phyloP scores from a whole-genome alignment of 495 filamentous ascomycete genomes.

The Daldinia loculata region DNA sequence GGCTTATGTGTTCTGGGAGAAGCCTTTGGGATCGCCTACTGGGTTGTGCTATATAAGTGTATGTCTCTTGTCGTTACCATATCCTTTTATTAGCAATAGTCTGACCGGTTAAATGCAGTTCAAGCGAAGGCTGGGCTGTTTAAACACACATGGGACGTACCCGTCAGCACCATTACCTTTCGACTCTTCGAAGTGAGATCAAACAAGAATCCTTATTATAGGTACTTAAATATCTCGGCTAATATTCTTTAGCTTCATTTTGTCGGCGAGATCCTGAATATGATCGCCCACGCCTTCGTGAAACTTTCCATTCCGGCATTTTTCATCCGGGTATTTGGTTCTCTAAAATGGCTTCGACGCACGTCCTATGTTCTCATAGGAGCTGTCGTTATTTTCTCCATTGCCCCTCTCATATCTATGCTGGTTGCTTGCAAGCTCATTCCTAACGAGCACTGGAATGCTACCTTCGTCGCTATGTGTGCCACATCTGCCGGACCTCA shows the following conservation, averaged over 20 bases:
- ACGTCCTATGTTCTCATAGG: not conserved
- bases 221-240: not conserved
- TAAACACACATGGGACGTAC: conserved; percentile 7
- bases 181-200: not conserved
- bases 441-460: not conserved
- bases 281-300: not conserved
- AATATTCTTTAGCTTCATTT: not conserved
- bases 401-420: not conserved
- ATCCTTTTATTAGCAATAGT: not conserved
- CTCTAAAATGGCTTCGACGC: not conserved
- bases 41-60: conserved; percentile 2
- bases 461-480: not conserved
- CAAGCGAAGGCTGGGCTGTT: not conserved
- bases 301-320: not conserved
- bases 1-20: not conserved
- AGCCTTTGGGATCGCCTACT: conserved; percentile 1
- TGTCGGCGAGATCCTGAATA: not conserved
- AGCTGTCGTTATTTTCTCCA: not conserved
- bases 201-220: not conserved
- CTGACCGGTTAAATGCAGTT: not conserved
- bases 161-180: not conserved
- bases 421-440: not conserved
- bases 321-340: conserved; percentile 5
- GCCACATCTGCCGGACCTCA: not conserved
- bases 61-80: not conserved